These are phyloP conservation scores for Lentinula guzmanii DNA, from an alignment of 768 basidiomycete genomes.

Conservation along the genomic window DNA sequence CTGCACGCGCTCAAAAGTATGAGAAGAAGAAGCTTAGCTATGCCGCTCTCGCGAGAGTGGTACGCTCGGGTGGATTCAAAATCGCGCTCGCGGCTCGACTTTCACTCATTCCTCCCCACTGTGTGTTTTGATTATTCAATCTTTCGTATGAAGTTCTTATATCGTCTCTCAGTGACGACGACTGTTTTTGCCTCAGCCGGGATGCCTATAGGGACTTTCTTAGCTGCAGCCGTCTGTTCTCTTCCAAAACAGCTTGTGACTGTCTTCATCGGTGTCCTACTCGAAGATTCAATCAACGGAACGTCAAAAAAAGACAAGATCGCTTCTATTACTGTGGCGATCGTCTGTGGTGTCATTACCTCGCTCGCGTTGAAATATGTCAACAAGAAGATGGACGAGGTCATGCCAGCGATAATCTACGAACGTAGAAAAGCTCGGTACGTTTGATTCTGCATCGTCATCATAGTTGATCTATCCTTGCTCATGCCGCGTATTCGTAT, in stretches of 20 bases:
- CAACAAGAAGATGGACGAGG: constrained; percentile 25
- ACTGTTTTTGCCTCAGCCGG: constrained; percentile 36
- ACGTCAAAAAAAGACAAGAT: constrained; percentile 23
- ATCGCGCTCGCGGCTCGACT: constrained; percentile 25
- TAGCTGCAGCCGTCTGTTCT: constrained; percentile 30
- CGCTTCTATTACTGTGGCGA: constrained; percentile 25
- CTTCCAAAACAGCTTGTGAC: constrained; percentile 39
- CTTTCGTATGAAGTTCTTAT: neutral
- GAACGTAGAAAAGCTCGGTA: constrained; percentile 15
- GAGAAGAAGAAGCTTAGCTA: constrained; percentile 26
- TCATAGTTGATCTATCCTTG: neutral
- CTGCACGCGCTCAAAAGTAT: constrained; percentile 27
- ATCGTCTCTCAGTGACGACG: constrained; percentile 22
- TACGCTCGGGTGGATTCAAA: constrained; percentile 37
- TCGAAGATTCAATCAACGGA: constrained; percentile 1
- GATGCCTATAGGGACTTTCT: constrained; percentile 31
- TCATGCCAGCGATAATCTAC: constrained; percentile 13
- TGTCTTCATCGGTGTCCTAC: constrained; percentile 34
- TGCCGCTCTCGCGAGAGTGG: constrained; percentile 31
- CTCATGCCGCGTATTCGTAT: neutral
- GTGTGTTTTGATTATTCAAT: constrained; percentile 10
- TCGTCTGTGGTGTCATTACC: constrained; percentile 29
- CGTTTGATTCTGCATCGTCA: neutral
- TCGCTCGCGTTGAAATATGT: constrained; percentile 33
- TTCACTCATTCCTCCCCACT: constrained; percentile 30